Evolutionary conservation across 1,284 basidiomycete genomes (phyloP), one percentile per base, ranked within the genome.

Genomic region (Neonothopanus nambi): DNA sequence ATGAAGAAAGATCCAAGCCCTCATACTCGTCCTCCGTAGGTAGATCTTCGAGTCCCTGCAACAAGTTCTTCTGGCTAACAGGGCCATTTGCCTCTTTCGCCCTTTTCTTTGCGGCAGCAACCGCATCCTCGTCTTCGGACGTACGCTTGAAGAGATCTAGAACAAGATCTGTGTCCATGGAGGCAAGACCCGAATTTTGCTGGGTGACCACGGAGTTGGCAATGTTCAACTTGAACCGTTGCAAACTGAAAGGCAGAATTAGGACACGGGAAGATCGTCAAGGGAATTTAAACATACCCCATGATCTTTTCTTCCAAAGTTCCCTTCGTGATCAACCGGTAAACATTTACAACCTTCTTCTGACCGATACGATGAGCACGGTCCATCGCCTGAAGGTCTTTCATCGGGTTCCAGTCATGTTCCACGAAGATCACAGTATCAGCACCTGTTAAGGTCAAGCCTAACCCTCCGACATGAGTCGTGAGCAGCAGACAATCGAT

Each of bases 341-440:
- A 99, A 4, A 99, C 97, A 64, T 98, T 99, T 42, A 99, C 97
- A 13, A 98, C 95, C 71, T 95, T 95, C 77, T 98, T 99, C 75
- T 99, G 97, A 3, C 97, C 97, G 26, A 99, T 88, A 52, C 97
- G 89, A 73, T 99, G 97, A 1, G 97, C 97, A 52, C 97, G 85
- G 69, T 99, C 97, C 97, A 99, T 99, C 5, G 97, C 97, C 69
- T 99, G 97, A 11, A 99, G 75, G 73, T 99, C 97, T 71, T 98
- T 98, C 95, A 97, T 98, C 17, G 97, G 97, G 70, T 99, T 99
- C 97, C 97, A 99, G 69, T 99, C 97, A 69, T 99, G 97, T 69
- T 99, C 97, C 45, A 99, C 94, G 65, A 99, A 99, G 59, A 99
- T 98, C 60, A 99, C 97, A 1, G 97, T 99, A 69, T 99, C 97